Base-by-base conservation (phyloP, 75 land plant genomes). In the Selaginella tamariscina region DNA sequence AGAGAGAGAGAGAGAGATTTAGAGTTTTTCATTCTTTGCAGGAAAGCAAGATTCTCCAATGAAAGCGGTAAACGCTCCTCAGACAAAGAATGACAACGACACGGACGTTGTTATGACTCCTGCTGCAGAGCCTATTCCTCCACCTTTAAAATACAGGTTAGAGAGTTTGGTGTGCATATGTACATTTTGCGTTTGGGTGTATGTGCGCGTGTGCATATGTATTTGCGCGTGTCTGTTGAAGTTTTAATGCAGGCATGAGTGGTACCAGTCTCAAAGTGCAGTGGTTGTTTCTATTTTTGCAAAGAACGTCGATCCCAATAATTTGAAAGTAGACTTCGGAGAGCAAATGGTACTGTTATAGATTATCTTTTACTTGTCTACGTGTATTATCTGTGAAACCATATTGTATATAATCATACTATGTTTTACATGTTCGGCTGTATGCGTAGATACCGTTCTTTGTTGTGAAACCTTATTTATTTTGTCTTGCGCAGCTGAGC, bases 221-320 rank as follows among this genome's bases (percentile, higher is more conserved):
- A 24, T 60, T 60, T 9, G 63, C 24, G 11, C 11, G n/a, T 13
- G 5, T 60, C 24, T 9, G 21, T 13, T 11, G 63, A 60, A 21
- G 9, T 22, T 59, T 56, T 21, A 67, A 13, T 80, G 74, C 87
- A 92, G 98, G 70, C 93, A 92, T 76, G 89, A 82, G 29, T 83
- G 65, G 56, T 92, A 92, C 66, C 89, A 92, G 74, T 80, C 82
- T 18, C 72, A 80, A 65, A 72, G 78, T 15, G 87, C 84, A 67
- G 81, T 86, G 11, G 93, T 92, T n/a, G 79, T 92, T 20, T 81
- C 83, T 1, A 74, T 92, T 27, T 84, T 88, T 80, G 98, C 93
- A 18, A 92, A 92, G 77, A 82, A 82, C 5, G 62, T 88, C 39
- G 78, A 82, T 8, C 64, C 71, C 39, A 75, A 84, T 2, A 56